Evolutionary conservation across 202 grass and related monocot species (phyloP), one percentile per base, ranked within the genome.

Genomic region (Schoenoplectus tabernaemontani): DNA sequence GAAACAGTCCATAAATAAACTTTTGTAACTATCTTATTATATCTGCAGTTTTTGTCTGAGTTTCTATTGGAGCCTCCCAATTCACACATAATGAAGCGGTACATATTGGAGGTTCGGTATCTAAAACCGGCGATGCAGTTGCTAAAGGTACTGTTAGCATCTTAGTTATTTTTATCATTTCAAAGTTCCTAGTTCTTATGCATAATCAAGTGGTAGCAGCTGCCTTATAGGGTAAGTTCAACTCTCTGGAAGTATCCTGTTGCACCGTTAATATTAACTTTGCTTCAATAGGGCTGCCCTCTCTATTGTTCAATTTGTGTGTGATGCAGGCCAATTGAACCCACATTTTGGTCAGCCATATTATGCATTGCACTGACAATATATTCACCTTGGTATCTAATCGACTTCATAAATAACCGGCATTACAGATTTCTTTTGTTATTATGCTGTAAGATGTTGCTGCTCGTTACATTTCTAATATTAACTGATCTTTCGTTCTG

Each of bases 11-110:
- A 53, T 51, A 19, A 53, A 75, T 75, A 54, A 75, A 54, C 19
- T 69, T 43, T 15, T 69, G 37, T 26, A 26, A 44, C 23, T 81
- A 73, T 80, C 78, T 44, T 81, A 38, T 44, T 61, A 60, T 51
- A 26, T 85, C 38, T 58, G 19, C 90, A 99, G 96, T 92, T 99
- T 89, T 90, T 96, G 68, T 99, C 96, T 47, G 96, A 99, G 80
- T 99, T 99, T 84, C 88, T 99, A 42, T 83, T 99, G 86, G 96
- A 93, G 77, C 76, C 88, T 42, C 86, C 92, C 58, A 99, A 99
- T 89, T 61, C 88, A 82, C 96, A 93, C 87, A 95, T 92, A 83
- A 96, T 99, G 96, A 99, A 99, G 85, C 86, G 90, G 41, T 99
- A 91, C 76, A 99, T 99, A 88, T 72, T 86, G 80, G 96, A 99